phyloP scores from a whole-genome alignment of 805 yeast genomes.

The Lachancea sp. region DNA sequence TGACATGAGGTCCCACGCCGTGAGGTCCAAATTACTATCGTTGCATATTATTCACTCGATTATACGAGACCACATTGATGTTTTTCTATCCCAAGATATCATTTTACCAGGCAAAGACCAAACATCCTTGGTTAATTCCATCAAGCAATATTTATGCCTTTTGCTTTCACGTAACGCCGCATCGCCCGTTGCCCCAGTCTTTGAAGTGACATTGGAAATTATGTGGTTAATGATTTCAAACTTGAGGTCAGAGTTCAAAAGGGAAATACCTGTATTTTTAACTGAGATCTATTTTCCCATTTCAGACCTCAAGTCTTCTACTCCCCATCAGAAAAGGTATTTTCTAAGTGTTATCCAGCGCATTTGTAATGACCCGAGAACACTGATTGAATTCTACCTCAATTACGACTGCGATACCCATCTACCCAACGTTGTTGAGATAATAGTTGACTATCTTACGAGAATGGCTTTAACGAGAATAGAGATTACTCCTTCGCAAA shows the following conservation, averaged over 20 bases:
- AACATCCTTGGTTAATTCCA: slow-evolving; percentile 65
- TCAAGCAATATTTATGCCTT: slow-evolving; percentile 77
- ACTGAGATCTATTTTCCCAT: slow-evolving; percentile 92
- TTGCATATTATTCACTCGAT: slow-evolving; percentile 83
- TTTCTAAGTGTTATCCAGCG: slow-evolving; percentile 74
- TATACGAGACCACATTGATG: slow-evolving; percentile 75
- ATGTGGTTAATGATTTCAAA: slow-evolving; percentile 85
- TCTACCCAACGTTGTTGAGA: slow-evolving; percentile 81
- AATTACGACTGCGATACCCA: slow-evolving; percentile 89
- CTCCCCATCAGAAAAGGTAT: slow-evolving; percentile 88
- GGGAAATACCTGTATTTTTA: slow-evolving; percentile 89
- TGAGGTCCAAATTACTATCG: slow-evolving; percentile 84
- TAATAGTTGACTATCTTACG: slow-evolving; percentile 66
- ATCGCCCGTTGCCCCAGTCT: slow-evolving; percentile 83
- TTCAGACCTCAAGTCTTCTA: slow-evolving; percentile 83
- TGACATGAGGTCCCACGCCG: slow-evolving; percentile 86
- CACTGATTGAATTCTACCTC: slow-evolving; percentile 84
- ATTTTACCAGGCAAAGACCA: slow-evolving; percentile 49
- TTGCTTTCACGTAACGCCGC: slow-evolving; percentile 88
- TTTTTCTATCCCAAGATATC: slow-evolving; percentile 58
- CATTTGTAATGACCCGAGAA: slow-evolving; percentile 80
- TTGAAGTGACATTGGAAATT: slow-evolving; percentile 85
- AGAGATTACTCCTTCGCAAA: slow-evolving; percentile 65
- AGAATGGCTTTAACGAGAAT: slow-evolving; percentile 63
- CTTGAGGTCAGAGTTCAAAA: slow-evolving; percentile 79